A percentile compares a stretch with the other conserved stretches of the same genome.
Conservation (phyloP, 257 asterid species). For the Nicotiana sylvestris region DNA sequence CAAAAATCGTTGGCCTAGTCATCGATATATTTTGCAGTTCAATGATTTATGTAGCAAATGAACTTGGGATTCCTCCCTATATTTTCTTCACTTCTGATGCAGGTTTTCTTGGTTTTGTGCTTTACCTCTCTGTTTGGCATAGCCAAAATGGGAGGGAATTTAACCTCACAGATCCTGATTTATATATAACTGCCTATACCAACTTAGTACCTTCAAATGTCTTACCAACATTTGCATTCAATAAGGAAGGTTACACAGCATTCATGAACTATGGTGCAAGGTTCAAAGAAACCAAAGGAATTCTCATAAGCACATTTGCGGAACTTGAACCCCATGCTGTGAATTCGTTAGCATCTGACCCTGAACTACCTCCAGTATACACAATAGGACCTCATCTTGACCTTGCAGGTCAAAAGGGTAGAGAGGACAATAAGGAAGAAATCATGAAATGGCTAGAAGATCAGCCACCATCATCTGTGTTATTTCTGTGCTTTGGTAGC, state of each 20-base stretch:
- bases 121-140: neutral
- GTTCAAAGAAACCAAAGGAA: constrained; percentile 26
- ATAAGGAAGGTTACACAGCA: constrained; percentile 1
- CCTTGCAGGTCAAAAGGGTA: neutral
- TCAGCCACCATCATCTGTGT: constrained; percentile 15
- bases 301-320: constrained; percentile 39
- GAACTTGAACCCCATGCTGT: constrained; percentile 35
- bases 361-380: constrained; percentile 29
- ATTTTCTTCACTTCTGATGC: constrained; percentile 34
- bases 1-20: constrained; percentile 13
- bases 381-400: constrained; percentile 45
- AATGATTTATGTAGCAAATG: constrained; percentile 35
- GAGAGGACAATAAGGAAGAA: neutral
- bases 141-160: constrained; percentile 11
- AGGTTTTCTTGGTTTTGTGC: constrained; percentile 20
- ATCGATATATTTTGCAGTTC: constrained; percentile 36
- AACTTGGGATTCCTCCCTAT: constrained; percentile 33
- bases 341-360: constrained; percentile 10
- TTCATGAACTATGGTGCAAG: neutral
- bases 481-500: constrained; percentile 26
- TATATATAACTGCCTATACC: constrained; percentile 16
- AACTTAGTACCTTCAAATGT: constrained; percentile 25
- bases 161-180: neutral
- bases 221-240: constrained; percentile 10
- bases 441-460: constrained; percentile 22